Evolutionary conservation across 352 stramenopile genomes (phyloP).

Genomic region (Globisporangium perplexum): DNA sequence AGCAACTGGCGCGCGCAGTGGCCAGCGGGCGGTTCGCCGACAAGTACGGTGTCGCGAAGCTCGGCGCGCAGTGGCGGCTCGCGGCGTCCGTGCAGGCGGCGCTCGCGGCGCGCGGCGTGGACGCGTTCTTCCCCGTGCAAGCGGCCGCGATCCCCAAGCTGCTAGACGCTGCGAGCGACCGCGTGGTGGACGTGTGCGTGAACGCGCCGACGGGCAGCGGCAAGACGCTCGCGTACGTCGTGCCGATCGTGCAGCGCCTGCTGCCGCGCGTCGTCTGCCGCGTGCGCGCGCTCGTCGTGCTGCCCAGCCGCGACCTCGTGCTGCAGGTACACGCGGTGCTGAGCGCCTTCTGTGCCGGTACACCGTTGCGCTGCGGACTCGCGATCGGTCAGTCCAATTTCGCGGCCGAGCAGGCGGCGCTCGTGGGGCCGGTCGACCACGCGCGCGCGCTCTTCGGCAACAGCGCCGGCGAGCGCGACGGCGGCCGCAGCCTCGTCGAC

Average conservation of each 20-base stretch:
- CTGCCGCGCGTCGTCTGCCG: slow-evolving; percentile 71
- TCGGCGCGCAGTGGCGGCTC: slow-evolving; percentile 45
- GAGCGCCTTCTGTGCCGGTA: slow-evolving; percentile 52
- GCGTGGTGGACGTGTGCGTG: slow-evolving; percentile 94
- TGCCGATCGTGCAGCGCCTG: slow-evolving; percentile 94
- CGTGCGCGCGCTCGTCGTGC: slow-evolving; percentile 93
- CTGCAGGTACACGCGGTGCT: slow-evolving; percentile 86
- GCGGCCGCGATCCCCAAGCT: slow-evolving; percentile 91
- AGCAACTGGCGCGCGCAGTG: slow-evolving; percentile 12
- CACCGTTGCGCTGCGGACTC: slow-evolving; percentile 84
- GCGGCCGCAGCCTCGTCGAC: slow-evolving; percentile 87
- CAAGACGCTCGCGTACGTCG: slow-evolving; percentile 97
- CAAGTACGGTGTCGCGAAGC: slow-evolving; percentile 64
- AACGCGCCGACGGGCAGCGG: slow-evolving; percentile 95
- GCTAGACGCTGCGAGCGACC: slow-evolving; percentile 76
- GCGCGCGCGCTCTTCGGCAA: slow-evolving; percentile 26
- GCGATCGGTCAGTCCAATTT: slow-evolving; percentile 92
- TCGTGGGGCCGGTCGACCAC: slow-evolving; percentile 48
- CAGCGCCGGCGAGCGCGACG: slow-evolving; percentile 17
- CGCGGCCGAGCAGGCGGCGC: slow-evolving; percentile 58
- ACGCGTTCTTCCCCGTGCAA: slow-evolving; percentile 95
- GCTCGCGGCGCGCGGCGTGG: slow-evolving; percentile 42
- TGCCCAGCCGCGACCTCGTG: slow-evolving; percentile 96
- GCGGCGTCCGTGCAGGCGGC: slow-evolving; percentile 35
- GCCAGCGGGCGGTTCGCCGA: slow-evolving; percentile 37